A percentile compares a stretch with the other conserved stretches of the same genome.
These are phyloP conservation scores for Venturia effusa DNA, from an alignment of 2,329 filamentous ascomycete genomes.

Conservation along the genomic window DNA sequence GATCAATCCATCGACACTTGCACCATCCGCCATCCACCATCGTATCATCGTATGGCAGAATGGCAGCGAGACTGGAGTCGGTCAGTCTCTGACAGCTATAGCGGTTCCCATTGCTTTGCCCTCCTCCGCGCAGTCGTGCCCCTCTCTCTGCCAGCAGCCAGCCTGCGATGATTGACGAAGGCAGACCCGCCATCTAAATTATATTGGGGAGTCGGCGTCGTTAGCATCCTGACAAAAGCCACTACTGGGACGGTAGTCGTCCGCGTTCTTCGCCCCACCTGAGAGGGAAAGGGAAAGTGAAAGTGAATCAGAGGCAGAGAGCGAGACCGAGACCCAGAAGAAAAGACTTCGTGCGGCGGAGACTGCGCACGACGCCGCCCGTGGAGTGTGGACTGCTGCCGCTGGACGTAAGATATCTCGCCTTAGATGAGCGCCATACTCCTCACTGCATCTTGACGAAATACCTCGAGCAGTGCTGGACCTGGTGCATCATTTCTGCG, in stretches of 20 bases:
- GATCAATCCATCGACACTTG: background rate
- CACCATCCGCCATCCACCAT: no score
- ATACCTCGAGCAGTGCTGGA: background rate
- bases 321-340: background rate
- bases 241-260: no score
- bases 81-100: no score
- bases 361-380: background rate
- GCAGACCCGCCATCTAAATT: background rate
- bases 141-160: background rate
- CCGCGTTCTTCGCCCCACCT: background rate
- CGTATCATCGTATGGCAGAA: no score
- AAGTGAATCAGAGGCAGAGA: no score
- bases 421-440: background rate
- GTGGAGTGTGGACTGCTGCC: background rate
- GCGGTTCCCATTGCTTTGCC: background rate
- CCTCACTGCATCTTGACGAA: background rate
- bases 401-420: background rate
- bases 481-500: background rate
- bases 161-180: no score
- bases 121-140: background rate
- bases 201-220: background rate
- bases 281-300: background rate
- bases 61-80: no score
- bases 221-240: background rate
- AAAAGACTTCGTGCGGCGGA: background rate